These are phyloP conservation scores for Gaillardinia entomophila DNA, from an alignment of 805 yeast genomes.

Conservation along the genomic window DNA sequence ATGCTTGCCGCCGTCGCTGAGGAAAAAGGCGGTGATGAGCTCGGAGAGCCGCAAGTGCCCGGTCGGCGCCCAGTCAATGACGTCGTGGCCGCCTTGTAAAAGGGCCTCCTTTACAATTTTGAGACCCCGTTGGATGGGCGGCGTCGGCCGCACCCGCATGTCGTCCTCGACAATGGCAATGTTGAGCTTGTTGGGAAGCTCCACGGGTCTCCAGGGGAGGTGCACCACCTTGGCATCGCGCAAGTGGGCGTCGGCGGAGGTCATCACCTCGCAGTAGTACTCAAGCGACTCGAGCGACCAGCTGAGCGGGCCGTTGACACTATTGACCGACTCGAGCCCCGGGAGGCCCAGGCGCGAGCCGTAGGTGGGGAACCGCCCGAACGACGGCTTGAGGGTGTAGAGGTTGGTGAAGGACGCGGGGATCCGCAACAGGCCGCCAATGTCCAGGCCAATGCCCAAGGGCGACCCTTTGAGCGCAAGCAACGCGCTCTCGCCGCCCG, in stretches of 20 bases:
- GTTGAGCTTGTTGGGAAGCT: constrained; percentile 31
- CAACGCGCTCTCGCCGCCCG: constrained; percentile 51
- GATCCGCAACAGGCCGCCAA: constrained; percentile 47
- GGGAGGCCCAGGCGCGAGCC: constrained; percentile 26
- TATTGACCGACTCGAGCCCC: constrained; percentile 31
- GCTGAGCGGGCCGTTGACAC: constrained; percentile 47
- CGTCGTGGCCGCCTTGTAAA: constrained; percentile 43
- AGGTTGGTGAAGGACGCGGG: constrained; percentile 41
- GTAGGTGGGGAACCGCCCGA: constrained; percentile 38
- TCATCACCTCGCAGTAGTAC: constrained; percentile 30
- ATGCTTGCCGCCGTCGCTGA: constrained; percentile 42
- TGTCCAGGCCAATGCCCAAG: constrained; percentile 51
- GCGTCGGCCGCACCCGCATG: constrained; percentile 45
- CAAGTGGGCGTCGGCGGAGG: constrained; percentile 39
- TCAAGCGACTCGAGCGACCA: constrained; percentile 33
- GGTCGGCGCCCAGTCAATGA: constrained; percentile 43
- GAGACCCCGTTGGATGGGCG: constrained; percentile 48
- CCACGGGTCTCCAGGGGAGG: constrained; percentile 41
- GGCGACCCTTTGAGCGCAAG: constrained; percentile 40
- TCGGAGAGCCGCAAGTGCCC: constrained; percentile 26
- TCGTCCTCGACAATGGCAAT: constrained; percentile 42
- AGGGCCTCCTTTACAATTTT: constrained; percentile 21
- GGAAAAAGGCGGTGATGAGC: constrained; percentile 31
- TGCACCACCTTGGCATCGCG: constrained; percentile 47
- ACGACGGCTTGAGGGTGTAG: constrained; percentile 40